Evolutionary conservation across 2,329 filamentous ascomycete genomes (phyloP).

Genomic region (Penicillium sp.): DNA sequence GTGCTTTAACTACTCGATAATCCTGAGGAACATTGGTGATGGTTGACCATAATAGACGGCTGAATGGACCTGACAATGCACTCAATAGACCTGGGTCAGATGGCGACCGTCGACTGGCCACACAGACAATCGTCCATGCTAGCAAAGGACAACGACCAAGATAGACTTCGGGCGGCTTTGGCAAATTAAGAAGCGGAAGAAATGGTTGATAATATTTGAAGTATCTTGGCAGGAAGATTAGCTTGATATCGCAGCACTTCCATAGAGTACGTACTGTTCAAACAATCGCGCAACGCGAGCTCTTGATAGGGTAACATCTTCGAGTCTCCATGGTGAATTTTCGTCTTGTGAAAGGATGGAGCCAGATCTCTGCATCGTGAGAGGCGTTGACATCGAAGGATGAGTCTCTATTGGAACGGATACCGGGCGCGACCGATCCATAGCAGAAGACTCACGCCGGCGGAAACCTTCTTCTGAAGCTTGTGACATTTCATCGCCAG

Average conservation of each 20-base stretch:
- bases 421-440: constrained; percentile 30
- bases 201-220: constrained; percentile 65
- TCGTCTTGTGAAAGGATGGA: constrained; percentile 39
- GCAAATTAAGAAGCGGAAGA: constrained; percentile 59
- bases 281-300: constrained; percentile 44
- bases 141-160: constrained; percentile 58
- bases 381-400: constrained; percentile 32
- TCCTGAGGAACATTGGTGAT: constrained; percentile 59
- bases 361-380: constrained; percentile 33
- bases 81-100: constrained; percentile 55
- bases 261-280: constrained; percentile 35
- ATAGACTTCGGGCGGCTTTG: constrained; percentile 56
- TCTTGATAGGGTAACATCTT: constrained; percentile 42
- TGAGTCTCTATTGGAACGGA: constrained; percentile 36
- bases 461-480: constrained; percentile 37
- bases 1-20: constrained; percentile 63
- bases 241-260: constrained; percentile 24
- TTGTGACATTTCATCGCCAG: constrained; percentile 33
- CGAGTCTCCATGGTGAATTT: constrained; percentile 50
- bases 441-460: constrained; percentile 30
- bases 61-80: constrained; percentile 51
- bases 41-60: constrained; percentile 60
- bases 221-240: constrained; percentile 47
- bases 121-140: constrained; percentile 64
- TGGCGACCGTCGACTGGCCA: constrained; percentile 60